Base-by-base conservation (phyloP, 805 yeast species). In the Saturnispora kantuleensis region DNA sequence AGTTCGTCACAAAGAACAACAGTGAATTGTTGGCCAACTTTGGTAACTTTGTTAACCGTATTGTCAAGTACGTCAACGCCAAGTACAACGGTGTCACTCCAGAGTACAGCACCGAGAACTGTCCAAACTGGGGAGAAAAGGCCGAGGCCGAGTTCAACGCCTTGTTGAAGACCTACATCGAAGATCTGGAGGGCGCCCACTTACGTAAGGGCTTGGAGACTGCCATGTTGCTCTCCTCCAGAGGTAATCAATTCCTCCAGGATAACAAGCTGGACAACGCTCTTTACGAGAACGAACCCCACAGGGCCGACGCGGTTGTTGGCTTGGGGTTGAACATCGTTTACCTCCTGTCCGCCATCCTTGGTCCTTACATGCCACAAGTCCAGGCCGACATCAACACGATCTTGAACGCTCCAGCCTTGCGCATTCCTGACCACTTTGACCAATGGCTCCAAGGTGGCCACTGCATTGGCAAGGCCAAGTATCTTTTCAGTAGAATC, bases 41-140 rank as follows among this genome's bases (percentile, higher is more conserved):
- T 62, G 99, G 98, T 66, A 93, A 93, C 70, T 87, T 88, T 58
- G 97, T 88, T 47, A 93, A 93, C 71, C 82, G 99, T 67, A 70
- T 90, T 57, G 79, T 87, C 51, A 93, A 93, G 65, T 93, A 88
- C 61, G 87, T 81, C 42, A 79, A 74, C 61, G 89, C 96, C 45
- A 93, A 88, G 63, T 93, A 87, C 66, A 84, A 86, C 53, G 94
- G 96, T 48, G 95, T 86, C 39, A 74, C 93, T 51, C 96, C 97
- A 42, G 57, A 69, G 39, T 88, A 63, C 59, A 70, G 76, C 49
- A 62, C 73, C 5, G 58, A 66, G 21, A 63, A 73, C 45, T 60
- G 77, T 39, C 69, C 74, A 29, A 71, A 69, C 47, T 79, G 71
- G 55, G 68, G 62, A 8, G 60, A 63, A 32, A 65, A 69, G 35